These are phyloP conservation scores for Aspergillus pseudoglaucus DNA, from an alignment of 2,329 filamentous ascomycete species.

Conservation along the genomic window DNA sequence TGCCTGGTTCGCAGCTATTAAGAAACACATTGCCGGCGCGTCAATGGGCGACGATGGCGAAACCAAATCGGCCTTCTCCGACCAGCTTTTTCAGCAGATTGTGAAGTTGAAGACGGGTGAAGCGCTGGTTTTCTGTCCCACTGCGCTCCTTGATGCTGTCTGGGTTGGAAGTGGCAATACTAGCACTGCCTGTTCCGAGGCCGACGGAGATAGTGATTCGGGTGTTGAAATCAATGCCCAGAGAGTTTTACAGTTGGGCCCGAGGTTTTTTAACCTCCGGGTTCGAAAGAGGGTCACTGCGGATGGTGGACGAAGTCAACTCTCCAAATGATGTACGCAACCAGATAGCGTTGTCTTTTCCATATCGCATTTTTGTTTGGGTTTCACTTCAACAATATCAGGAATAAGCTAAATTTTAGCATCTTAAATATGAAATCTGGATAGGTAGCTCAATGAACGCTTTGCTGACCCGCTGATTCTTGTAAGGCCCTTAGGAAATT, in stretches of 20 bases:
- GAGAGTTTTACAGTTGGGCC: conserved; percentile 1
- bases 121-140: conserved; percentile 45
- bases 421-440: no score
- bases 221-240: neutral
- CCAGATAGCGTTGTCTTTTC: no score
- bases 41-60: conserved; percentile 13
- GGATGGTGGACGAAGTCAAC: conserved; percentile 38
- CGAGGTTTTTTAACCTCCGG: conserved; percentile 31
- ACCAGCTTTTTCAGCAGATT: conserved; percentile 39
- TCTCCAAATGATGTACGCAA: neutral
- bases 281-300: conserved; percentile 37
- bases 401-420: no score
- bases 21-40: conserved; percentile 43
- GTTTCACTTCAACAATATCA: no score
- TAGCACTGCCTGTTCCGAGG: neutral
- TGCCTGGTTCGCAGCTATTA: conserved; percentile 51
- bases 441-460: no score
- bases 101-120: conserved; percentile 44
- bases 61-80: conserved; percentile 12
- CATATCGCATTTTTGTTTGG: no score
- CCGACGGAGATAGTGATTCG: neutral
- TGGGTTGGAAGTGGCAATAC: neutral
- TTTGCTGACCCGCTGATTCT: no score
- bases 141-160: conserved; percentile 33
- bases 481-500: no score